Base-by-base conservation (phyloP, 768 basidiomycete species). In the Postia placenta region DNA sequence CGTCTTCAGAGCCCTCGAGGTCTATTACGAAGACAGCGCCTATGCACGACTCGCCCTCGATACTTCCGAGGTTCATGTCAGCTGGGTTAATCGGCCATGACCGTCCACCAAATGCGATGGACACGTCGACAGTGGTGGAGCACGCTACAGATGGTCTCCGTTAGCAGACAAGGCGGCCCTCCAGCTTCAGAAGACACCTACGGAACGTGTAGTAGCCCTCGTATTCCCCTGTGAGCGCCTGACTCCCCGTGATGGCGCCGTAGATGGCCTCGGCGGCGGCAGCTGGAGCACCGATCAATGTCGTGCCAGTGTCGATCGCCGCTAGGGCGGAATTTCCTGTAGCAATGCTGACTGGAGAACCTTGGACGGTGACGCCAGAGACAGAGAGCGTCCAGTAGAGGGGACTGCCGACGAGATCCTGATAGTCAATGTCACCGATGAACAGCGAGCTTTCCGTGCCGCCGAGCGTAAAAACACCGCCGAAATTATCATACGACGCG, bases 221-320 rank as follows among this genome's bases (percentile, higher is more conserved):
- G 54, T 73, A 70, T 17, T 70, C 51, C 5, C 73, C 71, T 0
- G 54, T 54, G 11, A 87, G 65, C 0, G 74, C 56, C 19, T 60
- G 50, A 1, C 86, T 69, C 19, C 79, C 79, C 6, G 78, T 73
- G 25, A 98, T 80, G 6, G 79, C 73, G 1, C 61, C 63, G 74
- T 82, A 97, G 47, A 98, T 73, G n/a, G 71, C 65, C 20, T 64
- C 50, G 7, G 89, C 81, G 38, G 80, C 76, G 1, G 53, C 63
- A 0, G 79, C 65, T 0, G 96, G 94, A 0, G 84, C 95, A 20
- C 88, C 94, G 50, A 99, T 87, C 49, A 98, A 76, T 2, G 93
- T 95, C 0, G 95, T 97, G 22, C 93, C 94, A 0, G 93, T 96
- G 61, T 98, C 95, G 50, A 98, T 96, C 7, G 92, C 93, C 14